These are phyloP conservation scores for Ceratocystis albifundus DNA, from an alignment of 2,329 filamentous ascomycete genomes.

Conservation along the genomic window DNA sequence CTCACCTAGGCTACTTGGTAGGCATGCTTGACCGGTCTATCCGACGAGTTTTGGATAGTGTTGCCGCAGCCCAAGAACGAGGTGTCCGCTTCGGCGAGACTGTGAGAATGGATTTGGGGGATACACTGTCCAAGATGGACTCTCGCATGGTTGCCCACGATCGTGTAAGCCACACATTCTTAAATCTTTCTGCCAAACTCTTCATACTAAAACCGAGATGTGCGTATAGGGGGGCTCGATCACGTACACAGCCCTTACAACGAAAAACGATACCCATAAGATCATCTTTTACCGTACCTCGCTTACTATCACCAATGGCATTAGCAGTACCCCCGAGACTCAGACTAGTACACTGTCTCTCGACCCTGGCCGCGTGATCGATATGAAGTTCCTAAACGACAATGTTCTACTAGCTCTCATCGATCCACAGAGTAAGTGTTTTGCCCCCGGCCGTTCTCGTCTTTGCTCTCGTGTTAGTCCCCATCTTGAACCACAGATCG, in stretches of 20 bases:
- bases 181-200: slow-evolving; percentile 18
- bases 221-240: slow-evolving; percentile 12
- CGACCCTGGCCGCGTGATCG: slow-evolving; percentile 38
- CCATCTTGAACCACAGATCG: no score
- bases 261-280: slow-evolving; percentile 27
- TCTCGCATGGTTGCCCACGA: slow-evolving; percentile 41
- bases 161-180: background rate
- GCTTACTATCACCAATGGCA: slow-evolving; percentile 45
- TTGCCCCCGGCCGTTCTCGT: no score
- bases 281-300: slow-evolving; percentile 47
- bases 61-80: slow-evolving; percentile 57
- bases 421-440: slow-evolving; percentile 32
- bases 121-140: slow-evolving; percentile 42
- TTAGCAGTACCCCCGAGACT: slow-evolving; percentile 39
- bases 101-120: slow-evolving; percentile 36
- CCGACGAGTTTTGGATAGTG: slow-evolving; percentile 50
- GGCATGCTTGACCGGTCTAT: slow-evolving; percentile 47
- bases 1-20: slow-evolving; percentile 53
- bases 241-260: background rate
- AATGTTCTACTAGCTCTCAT: slow-evolving; percentile 48
- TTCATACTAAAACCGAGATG: slow-evolving; percentile 33
- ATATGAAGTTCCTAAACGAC: slow-evolving; percentile 58
- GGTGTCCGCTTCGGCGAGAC: slow-evolving; percentile 55
- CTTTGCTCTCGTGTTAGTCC: background rate
- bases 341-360: slow-evolving; percentile 35